Conservation (phyloP, 2,329 filamentous ascomycete genomes). For the Neofusicoccum sp. region DNA sequence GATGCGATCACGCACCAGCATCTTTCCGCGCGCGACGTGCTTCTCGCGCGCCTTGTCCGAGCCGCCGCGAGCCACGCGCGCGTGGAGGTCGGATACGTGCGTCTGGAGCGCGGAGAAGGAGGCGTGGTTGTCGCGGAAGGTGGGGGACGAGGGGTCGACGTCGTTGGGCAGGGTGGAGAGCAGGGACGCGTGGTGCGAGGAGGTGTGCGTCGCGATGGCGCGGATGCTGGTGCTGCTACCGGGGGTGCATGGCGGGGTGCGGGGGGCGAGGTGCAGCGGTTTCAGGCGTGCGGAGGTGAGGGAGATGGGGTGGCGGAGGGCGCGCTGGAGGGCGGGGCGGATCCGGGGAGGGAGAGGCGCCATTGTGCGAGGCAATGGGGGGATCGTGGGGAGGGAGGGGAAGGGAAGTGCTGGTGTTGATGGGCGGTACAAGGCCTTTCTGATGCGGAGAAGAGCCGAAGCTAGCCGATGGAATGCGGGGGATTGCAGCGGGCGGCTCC, state of each 20-base stretch:
- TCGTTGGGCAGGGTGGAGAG: conserved; percentile 77
- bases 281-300: neutral
- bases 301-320: neutral
- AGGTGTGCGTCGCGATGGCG: conserved; percentile 73
- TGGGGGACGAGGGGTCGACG: conserved; percentile 75
- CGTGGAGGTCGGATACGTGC: conserved; percentile 70
- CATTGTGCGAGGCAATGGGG: conserved; percentile 1
- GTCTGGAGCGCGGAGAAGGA: conserved; percentile 76
- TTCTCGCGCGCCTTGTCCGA: conserved; percentile 82
- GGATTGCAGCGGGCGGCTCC: conserved; percentile 3
- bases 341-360: neutral
- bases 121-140: conserved; percentile 78
- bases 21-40: conserved; percentile 85
- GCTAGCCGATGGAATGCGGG: conserved; percentile 6
- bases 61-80: conserved; percentile 74
- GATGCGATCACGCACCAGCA: conserved; percentile 89
- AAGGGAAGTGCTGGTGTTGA: neutral
- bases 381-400: neutral
- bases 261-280: neutral
- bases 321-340: neutral
- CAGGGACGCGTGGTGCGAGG: conserved; percentile 77
- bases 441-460: conserved; percentile 9
- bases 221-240: conserved; percentile 28
- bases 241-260: neutral
- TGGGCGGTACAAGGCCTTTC: neutral